Evolutionary conservation across 2,329 filamentous ascomycete genomes (phyloP), one percentile per base, ranked within the genome.

Genomic region (Nemania sp.): DNA sequence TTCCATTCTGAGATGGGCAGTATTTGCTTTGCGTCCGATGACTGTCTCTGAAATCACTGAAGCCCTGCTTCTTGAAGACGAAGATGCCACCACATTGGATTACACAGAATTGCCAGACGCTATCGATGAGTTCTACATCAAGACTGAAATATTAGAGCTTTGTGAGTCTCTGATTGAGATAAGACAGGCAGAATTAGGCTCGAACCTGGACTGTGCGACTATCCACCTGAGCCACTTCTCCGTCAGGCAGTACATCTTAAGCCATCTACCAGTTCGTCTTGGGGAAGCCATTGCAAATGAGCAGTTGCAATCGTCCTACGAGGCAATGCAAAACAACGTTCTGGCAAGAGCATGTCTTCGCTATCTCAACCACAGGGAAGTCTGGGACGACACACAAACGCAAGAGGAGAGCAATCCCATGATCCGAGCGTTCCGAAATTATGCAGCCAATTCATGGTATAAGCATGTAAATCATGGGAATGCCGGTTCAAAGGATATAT

Each of bases 1-100:
- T 2, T 49, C 61, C 0, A 55, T 74, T 1, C 50, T 74, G 0
- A 66, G 62, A 2, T 72, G 67, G 69, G 48, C 61, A 0, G 59
- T 66, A 0, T 72, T 70, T 42, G 41, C 40, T 9, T 6, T 46
- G 8, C 57, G 57, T 11, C 54, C 54, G 1, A 20, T 60, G 0
- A 60, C 45, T 14, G 8, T 60, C 7, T 4, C 20, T 3, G 54
- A 60, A 31, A 45, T 60, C 7, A 58, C 51, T 8, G 49, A 54
- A 26, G 12, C 6, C n/a, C 24, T 60, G 22, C 47, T 60, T 26
- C 6, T 55, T 8, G 12, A 33, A 3, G 48, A 48, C 9, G 52
- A 24, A 9, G 54, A 60, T 5, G 23, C 14, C 7, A 37, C 34
- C 5, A 15, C 23, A 20, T 9, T 54, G 2, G 49, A 49, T 11